Conservation (phyloP, 2,329 filamentous ascomycete genomes). For the Emmonsia crescens region DNA sequence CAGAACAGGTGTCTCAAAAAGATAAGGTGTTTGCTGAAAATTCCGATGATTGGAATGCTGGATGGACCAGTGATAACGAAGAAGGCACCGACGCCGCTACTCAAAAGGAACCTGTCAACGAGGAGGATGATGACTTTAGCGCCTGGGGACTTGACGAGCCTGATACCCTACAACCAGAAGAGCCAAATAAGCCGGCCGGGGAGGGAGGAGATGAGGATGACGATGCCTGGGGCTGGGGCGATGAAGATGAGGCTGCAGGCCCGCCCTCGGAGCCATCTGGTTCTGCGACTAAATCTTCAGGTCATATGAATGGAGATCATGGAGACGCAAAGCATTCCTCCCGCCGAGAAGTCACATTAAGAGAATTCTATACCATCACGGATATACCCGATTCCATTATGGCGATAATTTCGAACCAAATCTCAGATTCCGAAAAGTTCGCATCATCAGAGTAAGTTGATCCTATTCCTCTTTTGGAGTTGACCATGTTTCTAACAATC, state of each 20-base stretch:
- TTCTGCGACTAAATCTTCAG: conserved; percentile 12
- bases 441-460: conserved; percentile 26
- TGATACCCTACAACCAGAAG: not conserved
- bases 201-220: conserved; percentile 28
- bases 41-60: conserved; percentile 61
- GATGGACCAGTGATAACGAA: conserved; percentile 55
- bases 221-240: conserved; percentile 81
- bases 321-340: conserved; percentile 7
- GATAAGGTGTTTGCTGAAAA: conserved; percentile 54
- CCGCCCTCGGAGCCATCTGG: conserved; percentile 6
- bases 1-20: conserved; percentile 61
- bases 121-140: conserved; percentile 36
- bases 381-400: conserved; percentile 69
- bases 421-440: conserved; percentile 32
- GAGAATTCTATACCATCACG: conserved; percentile 80
- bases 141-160: conserved; percentile 43
- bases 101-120: conserved; percentile 8
- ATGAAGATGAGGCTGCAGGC: conserved; percentile 40
- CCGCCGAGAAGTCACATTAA: conserved; percentile 60
- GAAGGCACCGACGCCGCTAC: conserved; percentile 19
- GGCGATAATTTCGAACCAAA: conserved; percentile 31
- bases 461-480: not conserved
- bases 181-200: not conserved
- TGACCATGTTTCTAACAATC: conserved; percentile 3
- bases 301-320: conserved; percentile 17